Conservation (phyloP, 331 rosid genomes). For the Saraca asoca region DNA sequence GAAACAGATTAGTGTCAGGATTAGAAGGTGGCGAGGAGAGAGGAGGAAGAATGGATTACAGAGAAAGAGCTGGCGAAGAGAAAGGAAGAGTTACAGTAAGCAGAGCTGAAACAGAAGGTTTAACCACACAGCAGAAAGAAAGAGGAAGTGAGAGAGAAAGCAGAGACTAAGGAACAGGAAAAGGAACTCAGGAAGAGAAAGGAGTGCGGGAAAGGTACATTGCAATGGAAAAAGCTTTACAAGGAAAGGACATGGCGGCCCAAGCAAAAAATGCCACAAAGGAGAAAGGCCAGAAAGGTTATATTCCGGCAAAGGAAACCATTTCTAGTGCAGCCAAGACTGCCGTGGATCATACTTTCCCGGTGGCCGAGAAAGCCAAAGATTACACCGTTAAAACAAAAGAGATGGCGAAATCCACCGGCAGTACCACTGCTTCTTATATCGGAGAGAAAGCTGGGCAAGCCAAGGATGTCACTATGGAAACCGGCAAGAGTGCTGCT, state of each 20-base stretch:
- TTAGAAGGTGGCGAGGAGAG: conserved; percentile 6
- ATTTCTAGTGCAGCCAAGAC: conserved; percentile 40
- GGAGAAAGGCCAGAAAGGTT: conserved; percentile 18
- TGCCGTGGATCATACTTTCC: conserved; percentile 38
- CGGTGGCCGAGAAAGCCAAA: conserved; percentile 38
- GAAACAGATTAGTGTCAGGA: conserved; percentile 30
- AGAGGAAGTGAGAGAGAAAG: conserved; percentile 16
- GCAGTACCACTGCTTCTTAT: conserved; percentile 40
- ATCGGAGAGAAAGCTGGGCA: conserved; percentile 44
- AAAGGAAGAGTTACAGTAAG: conserved; percentile 8
- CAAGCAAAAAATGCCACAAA: background rate
- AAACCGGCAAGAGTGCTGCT: conserved; percentile 46
- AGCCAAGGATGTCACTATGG: conserved; percentile 48
- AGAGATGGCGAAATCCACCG: conserved; percentile 37
- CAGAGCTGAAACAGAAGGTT: conserved; percentile 20
- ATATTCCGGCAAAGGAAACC: conserved; percentile 16
- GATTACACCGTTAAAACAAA: conserved; percentile 37
- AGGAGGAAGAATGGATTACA: conserved; percentile 10
- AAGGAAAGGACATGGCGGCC: conserved; percentile 8
- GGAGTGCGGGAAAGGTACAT: background rate
- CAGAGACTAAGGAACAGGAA: conserved; percentile 7
- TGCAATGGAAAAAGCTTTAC: conserved; percentile 26
- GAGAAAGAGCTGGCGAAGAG: conserved; percentile 12
- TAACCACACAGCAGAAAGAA: conserved; percentile 1
- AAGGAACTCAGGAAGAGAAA: background rate